A percentile compares a stretch with the other conserved stretches of the same genome.
These are phyloP conservation scores for Ormosia emarginata DNA, from an alignment of 306 rosid species.

Conservation along the genomic window DNA sequence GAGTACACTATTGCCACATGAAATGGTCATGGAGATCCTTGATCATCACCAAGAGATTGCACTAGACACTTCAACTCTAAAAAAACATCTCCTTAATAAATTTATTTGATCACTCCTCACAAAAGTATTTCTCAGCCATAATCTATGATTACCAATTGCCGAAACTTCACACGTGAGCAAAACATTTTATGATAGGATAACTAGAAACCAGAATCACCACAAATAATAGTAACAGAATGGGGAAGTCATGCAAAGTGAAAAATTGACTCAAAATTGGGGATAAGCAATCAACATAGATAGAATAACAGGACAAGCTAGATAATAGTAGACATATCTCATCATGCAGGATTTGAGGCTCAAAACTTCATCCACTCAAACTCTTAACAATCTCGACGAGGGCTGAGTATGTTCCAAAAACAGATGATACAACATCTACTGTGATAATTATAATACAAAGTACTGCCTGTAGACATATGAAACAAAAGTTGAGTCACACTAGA, in stretches of 20 bases:
- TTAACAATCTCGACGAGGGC: slow-evolving; percentile 59
- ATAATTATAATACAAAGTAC: slow-evolving; percentile 53
- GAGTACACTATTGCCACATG: background rate
- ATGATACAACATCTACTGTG: slow-evolving; percentile 51
- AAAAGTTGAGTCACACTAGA: background rate
- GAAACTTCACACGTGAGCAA: slow-evolving; percentile 18
- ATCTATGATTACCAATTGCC: background rate
- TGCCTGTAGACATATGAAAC: slow-evolving; percentile 39
- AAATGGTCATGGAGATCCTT: background rate
- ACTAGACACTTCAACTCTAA: background rate
- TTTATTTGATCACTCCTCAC: background rate
- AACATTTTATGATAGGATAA: slow-evolving; percentile 18
- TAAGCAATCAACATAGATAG: slow-evolving; percentile 6
- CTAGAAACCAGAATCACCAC: slow-evolving; percentile 7
- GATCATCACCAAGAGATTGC: slow-evolving; percentile 3
- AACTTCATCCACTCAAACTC: slow-evolving; percentile 53
- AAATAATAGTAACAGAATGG: slow-evolving; percentile 5
- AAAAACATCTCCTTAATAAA: background rate
- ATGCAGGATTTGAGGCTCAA: background rate
- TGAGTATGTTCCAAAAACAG: slow-evolving; percentile 71
- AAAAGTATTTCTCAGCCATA: background rate
- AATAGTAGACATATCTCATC: background rate
- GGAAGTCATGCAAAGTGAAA: background rate
- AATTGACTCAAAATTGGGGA: slow-evolving; percentile 30
- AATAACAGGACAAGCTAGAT: background rate